Conservation (phyloP, 495 filamentous ascomycete genomes). For the Neurospora sp. region DNA sequence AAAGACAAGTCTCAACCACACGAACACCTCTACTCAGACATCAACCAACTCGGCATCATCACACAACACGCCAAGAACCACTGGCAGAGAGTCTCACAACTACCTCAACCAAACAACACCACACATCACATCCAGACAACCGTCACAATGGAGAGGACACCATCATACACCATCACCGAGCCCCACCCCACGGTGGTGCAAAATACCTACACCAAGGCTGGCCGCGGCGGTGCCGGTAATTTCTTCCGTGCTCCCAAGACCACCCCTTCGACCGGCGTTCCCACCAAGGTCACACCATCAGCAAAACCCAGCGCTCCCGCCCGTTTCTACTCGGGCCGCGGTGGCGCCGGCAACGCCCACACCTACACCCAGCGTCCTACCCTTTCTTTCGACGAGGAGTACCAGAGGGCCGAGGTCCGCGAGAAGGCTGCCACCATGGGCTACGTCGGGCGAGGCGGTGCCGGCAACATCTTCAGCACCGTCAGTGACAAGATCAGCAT, state of each 20-base stretch:
- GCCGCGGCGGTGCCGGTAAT: slow-evolving; percentile 86
- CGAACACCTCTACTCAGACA: background rate
- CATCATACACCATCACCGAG: slow-evolving; percentile 61
- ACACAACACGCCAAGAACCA: background rate
- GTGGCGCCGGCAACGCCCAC: slow-evolving; percentile 85
- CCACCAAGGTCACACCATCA: slow-evolving; percentile 14
- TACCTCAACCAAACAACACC: slow-evolving; percentile 5
- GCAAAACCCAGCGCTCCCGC: slow-evolving; percentile 25
- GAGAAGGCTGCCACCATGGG: slow-evolving; percentile 47
- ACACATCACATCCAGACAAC: slow-evolving; percentile 18
- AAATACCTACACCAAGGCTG: slow-evolving; percentile 58
- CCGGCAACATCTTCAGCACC: slow-evolving; percentile 58
- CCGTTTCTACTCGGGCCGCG: slow-evolving; percentile 70
- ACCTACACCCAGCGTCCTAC: slow-evolving; percentile 52
- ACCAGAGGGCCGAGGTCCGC: slow-evolving; percentile 50
- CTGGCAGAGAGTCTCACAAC: background rate
- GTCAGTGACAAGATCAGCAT: slow-evolving; percentile 7
- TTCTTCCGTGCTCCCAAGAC: slow-evolving; percentile 60
- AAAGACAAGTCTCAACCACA: background rate
- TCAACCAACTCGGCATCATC: background rate
- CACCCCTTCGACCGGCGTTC: slow-evolving; percentile 33
- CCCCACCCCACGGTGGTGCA: slow-evolving; percentile 64
- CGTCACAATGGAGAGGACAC: slow-evolving; percentile 18
- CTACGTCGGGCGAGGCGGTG: slow-evolving; percentile 81
- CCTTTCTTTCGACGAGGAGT: slow-evolving; percentile 89